Conservation (phyloP, 495 filamentous ascomycete genomes). For the Evernia prunastri region DNA sequence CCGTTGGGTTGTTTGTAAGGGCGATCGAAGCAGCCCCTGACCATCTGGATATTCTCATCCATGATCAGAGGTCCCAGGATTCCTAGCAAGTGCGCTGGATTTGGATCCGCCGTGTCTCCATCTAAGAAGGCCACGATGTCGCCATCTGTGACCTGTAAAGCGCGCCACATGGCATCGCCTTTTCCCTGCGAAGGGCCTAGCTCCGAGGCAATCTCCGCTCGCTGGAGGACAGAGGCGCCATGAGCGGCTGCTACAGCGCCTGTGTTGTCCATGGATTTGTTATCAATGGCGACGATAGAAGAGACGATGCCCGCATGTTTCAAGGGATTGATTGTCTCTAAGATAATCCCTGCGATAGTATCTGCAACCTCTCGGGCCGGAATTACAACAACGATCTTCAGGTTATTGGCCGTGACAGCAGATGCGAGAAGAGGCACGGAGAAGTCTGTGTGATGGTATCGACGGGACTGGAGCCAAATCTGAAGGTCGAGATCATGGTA, state of each 20-base stretch:
- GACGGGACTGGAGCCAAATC: neutral
- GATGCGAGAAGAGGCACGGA: neutral
- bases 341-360: slow-evolving; percentile 5
- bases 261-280: slow-evolving; percentile 1
- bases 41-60: slow-evolving; percentile 12
- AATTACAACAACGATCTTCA: slow-evolving; percentile 2
- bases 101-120: slow-evolving; percentile 9
- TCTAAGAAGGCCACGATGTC: slow-evolving; percentile 6
- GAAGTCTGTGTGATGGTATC: slow-evolving; percentile 2
- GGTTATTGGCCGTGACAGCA: slow-evolving; percentile 2
- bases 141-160: slow-evolving; percentile 6
- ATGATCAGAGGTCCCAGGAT: slow-evolving; percentile 6
- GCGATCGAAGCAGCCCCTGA: slow-evolving; percentile 7
- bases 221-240: slow-evolving; percentile 11
- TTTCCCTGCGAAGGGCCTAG: slow-evolving; percentile 7
- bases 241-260: slow-evolving; percentile 4
- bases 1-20: slow-evolving; percentile 10
- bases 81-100: slow-evolving; percentile 6
- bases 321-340: slow-evolving; percentile 7
- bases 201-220: slow-evolving; percentile 5
- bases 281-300: slow-evolving; percentile 1
- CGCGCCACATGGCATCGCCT: slow-evolving; percentile 11
- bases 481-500: neutral
- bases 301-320: neutral
- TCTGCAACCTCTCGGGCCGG: slow-evolving; percentile 7